Percentiles rank a stretch among this genome's conserved stretches.
Evolutionary conservation across 192 early-diverging fungal species (phyloP).

Genomic region (Rhizoclosmatium sp.): DNA sequence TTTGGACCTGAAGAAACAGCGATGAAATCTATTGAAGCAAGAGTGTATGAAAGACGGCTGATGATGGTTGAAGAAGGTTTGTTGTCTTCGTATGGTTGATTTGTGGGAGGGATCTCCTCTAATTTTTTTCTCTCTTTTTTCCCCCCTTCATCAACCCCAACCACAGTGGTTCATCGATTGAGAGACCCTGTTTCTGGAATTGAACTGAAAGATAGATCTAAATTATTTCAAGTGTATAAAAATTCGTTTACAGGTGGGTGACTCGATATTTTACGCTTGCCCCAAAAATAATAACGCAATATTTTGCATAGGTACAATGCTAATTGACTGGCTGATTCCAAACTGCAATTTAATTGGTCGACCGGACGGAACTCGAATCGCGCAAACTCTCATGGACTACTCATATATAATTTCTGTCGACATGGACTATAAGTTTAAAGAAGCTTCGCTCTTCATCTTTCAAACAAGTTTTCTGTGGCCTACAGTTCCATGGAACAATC

Average conservation of each 20-base stretch:
- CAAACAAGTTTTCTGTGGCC: constrained; percentile 48
- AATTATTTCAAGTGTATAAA: constrained; percentile 49
- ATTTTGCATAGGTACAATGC: constrained; percentile 31
- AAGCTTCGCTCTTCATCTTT: constrained; percentile 44
- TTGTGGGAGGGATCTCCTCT: neutral
- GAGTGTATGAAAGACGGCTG: constrained; percentile 22
- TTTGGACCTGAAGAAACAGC: constrained; percentile 29
- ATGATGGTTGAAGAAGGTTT: constrained; percentile 31
- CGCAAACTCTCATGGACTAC: constrained; percentile 42
- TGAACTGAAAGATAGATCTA: constrained; percentile 47
- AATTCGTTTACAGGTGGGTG: constrained; percentile 43
- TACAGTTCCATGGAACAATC: constrained; percentile 31
- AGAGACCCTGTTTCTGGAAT: constrained; percentile 44
- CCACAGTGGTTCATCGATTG: constrained; percentile 34
- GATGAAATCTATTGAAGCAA: constrained; percentile 20
- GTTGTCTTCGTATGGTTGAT: neutral
- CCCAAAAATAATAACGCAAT: neutral
- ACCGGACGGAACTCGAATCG: constrained; percentile 41
- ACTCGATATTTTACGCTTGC: neutral
- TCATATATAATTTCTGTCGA: constrained; percentile 52
- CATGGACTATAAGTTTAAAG: constrained; percentile 45
- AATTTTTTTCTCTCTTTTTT: constrained; percentile 1
- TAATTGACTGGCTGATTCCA: constrained; percentile 47
- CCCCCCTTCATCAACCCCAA: neutral
- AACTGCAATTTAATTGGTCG: constrained; percentile 48